A percentile compares a stretch with the other conserved stretches of the same genome.
These are phyloP conservation scores for Smallanthus sonchifolius DNA, from an alignment of 129 eudicot genomes.

Conservation along the genomic window DNA sequence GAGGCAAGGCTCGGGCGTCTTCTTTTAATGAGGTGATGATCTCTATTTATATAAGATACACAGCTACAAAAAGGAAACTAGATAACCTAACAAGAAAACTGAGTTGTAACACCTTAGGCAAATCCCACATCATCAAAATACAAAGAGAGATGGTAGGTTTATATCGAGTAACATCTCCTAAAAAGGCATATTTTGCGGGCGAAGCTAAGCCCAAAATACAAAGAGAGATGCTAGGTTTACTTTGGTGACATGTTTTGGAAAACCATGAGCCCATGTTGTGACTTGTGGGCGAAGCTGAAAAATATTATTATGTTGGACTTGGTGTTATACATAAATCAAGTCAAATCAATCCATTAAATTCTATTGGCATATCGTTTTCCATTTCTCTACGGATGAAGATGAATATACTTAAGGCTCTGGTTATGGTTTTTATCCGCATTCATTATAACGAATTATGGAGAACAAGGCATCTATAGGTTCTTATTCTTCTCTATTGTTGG, in stretches of 20 bases:
- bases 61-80: background rate
- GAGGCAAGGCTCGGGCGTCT: background rate
- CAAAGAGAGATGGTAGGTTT: background rate
- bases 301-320: background rate
- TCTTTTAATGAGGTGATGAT: background rate
- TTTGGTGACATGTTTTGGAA: background rate
- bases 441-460: slow-evolving; percentile 12
- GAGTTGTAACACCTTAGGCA: background rate
- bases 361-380: background rate
- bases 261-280: background rate
- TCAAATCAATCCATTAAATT: background rate
- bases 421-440: background rate
- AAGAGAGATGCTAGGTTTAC: background rate
- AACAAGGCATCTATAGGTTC: background rate
- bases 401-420: background rate
- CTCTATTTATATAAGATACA: background rate
- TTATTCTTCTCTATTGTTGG: background rate
- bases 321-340: background rate
- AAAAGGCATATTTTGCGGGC: no score
- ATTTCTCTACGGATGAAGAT: background rate
- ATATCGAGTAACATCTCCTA: background rate
- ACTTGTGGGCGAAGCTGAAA: background rate
- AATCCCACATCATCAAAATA: background rate
- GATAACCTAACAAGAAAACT: background rate
- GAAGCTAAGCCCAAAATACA: background rate